Base-by-base conservation (phyloP, 129 eudicot species). In the Silybum marianum region DNA sequence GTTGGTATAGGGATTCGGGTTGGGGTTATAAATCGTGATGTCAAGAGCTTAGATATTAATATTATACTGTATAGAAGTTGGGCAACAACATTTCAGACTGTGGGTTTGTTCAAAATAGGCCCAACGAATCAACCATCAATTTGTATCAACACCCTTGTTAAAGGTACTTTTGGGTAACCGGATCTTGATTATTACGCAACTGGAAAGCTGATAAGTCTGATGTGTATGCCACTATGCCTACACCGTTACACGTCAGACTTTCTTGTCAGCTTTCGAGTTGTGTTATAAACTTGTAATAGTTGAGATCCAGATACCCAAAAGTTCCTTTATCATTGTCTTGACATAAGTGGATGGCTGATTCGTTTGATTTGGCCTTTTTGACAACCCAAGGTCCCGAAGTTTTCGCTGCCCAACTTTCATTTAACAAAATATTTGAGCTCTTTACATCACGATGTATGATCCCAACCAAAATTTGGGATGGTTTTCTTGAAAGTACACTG, bases 241-340 rank as follows among this genome's bases (percentile, higher is more conserved):
- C 60, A 48, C 19, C 82, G 70, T 79, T 79, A 86, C 71, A 81
- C 86, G 51, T 86, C 85, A 48, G 85, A 79, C 24, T 87, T 66
- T 39, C 81, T 84, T 4, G 87, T 78, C 14, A 84, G 67, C 26
- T 13, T 73, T 1, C 79, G 70, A 22, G 84, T 84, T 21, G 19
- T 1, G n/a, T n/a, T n/a, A n/a, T n/a, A n/a, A n/a, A n/a, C n/a
- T n/a, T n/a, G 83, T 4, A 77, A 72, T 83, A 83, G 58, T 77
- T 25, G 0, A 82, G 86, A 83, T 84, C 81, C 1, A 77, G 11
- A 71, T 83, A 83, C 12, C 83, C 83, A 48, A 63, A 84, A 40
- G 83, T 72, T 9, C 83, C 83, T 84, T 84, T 84, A 72, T 78
- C 76, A 40, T 48, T 26, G 87, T 84, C 65, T 39, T 42, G 6